Conservation (phyloP, 2,329 filamentous ascomycete genomes). For the Aspergillus aculeatinus region DNA sequence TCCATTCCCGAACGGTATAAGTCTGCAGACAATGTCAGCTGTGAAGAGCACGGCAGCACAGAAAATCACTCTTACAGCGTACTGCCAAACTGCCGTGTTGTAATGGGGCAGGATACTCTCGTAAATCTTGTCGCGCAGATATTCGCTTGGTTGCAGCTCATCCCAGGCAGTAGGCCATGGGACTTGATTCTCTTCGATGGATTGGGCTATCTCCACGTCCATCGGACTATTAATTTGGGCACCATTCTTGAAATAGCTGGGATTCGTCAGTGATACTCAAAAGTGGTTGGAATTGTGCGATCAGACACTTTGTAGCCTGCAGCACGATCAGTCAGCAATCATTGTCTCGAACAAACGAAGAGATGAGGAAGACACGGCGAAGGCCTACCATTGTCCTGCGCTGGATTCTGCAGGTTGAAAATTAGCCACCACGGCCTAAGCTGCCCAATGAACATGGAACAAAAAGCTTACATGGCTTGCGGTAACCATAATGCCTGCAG, state of each 20-base stretch:
- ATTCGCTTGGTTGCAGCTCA: slow-evolving; percentile 47
- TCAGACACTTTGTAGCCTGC: slow-evolving; percentile 60
- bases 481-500: slow-evolving; percentile 65
- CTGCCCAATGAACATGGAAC: neutral
- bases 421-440: neutral
- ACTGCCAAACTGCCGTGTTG: slow-evolving; percentile 30
- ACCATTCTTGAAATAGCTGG: slow-evolving; percentile 61
- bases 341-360: neutral
- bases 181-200: slow-evolving; percentile 56
- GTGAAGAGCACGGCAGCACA: neutral
- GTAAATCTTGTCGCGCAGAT: slow-evolving; percentile 29
- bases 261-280: slow-evolving; percentile 22
- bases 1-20: slow-evolving; percentile 33
- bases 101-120: slow-evolving; percentile 31
- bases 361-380: neutral
- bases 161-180: slow-evolving; percentile 49
- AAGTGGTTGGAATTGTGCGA: neutral
- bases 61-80: slow-evolving; percentile 28
- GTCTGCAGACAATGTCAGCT: slow-evolving; percentile 22
- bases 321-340: slow-evolving; percentile 14
- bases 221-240: slow-evolving; percentile 66
- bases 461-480: slow-evolving; percentile 54
- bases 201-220: slow-evolving; percentile 57
- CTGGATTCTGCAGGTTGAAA: slow-evolving; percentile 50
- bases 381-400: slow-evolving; percentile 56